Evolutionary conservation across 1,284 basidiomycete genomes (phyloP).

Genomic region (Pseudozyma tsukubaensis): DNA sequence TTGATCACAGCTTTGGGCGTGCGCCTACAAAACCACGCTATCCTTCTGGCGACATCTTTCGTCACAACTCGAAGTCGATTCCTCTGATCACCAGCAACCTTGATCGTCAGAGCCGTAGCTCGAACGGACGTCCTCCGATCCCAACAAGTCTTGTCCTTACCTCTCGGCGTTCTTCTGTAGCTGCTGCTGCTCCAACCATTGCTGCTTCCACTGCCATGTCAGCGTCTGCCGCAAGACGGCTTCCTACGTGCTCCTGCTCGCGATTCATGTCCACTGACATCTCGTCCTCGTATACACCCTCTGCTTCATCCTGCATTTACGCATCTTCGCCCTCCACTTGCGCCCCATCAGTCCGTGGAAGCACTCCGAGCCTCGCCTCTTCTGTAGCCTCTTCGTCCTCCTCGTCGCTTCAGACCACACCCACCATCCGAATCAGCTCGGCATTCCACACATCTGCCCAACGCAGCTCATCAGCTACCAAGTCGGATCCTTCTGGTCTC

Average conservation of each 20-base stretch:
- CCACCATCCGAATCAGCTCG: conserved; percentile 13
- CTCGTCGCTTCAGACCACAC: conserved; percentile 18
- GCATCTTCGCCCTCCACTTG: conserved; percentile 1
- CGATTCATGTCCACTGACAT: conserved; percentile 27
- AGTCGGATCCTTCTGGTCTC: conserved; percentile 23
- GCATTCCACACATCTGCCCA: conserved; percentile 20
- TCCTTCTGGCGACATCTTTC: no score
- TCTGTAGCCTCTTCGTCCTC: conserved; percentile 17
- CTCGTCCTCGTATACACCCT: conserved; percentile 1
- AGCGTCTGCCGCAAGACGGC: neutral
- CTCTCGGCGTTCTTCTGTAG: neutral
- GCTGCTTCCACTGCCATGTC: conserved; percentile 7
- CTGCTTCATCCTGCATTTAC: neutral
- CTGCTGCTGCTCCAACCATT: neutral
- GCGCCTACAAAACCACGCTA: no score
- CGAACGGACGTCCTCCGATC: no score
- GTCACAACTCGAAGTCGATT: no score
- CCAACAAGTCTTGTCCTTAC: no score
- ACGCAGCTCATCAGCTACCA: neutral
- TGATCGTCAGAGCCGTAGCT: no score
- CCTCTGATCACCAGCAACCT: neutral
- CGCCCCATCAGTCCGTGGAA: conserved; percentile 19
- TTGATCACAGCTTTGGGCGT: no score
- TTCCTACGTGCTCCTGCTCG: conserved; percentile 28
- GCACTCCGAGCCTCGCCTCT: conserved; percentile 27